A percentile compares a stretch with the other conserved stretches of the same genome.
phyloP scores from a whole-genome alignment of 805 yeast genomes.

The Wickerhamomyces kurtzmanii region DNA sequence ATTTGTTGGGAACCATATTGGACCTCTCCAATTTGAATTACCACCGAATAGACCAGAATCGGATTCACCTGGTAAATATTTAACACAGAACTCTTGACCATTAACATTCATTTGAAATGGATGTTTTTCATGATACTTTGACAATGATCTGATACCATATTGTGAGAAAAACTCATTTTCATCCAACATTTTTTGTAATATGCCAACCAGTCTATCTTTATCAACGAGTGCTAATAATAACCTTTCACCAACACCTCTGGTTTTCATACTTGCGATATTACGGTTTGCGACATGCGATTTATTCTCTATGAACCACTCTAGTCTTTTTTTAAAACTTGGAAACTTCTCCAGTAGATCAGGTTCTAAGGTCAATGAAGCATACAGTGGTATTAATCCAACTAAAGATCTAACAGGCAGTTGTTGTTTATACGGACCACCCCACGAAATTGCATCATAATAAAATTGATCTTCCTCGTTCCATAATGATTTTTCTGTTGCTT shows the following conservation, averaged over 20 bases:
- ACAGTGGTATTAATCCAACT: constrained; percentile 86
- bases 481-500: constrained; percentile 47
- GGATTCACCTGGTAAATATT: constrained; percentile 80
- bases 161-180: constrained; percentile 78
- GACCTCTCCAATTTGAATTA: constrained; percentile 95
- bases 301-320: constrained; percentile 76
- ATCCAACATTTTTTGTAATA: constrained; percentile 73
- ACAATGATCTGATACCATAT: constrained; percentile 81
- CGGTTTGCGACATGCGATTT: constrained; percentile 61
- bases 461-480: constrained; percentile 90
- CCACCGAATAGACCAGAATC: constrained; percentile 95
- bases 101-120: constrained; percentile 81
- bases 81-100: constrained; percentile 60
- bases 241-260: constrained; percentile 73
- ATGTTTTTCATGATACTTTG: constrained; percentile 75
- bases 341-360: constrained; percentile 70
- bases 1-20: constrained; percentile 93
- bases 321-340: constrained; percentile 74
- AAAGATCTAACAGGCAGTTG: constrained; percentile 79
- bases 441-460: constrained; percentile 82
- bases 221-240: constrained; percentile 70
- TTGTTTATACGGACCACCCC: constrained; percentile 52
- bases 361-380: constrained; percentile 82
- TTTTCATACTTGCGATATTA: constrained; percentile 77
- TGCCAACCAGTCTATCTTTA: constrained; percentile 67